Evolutionary conservation across 768 basidiomycete species (phyloP), one percentile per base, ranked within the genome.

Genomic region (Termitomyces eurrhizus): DNA sequence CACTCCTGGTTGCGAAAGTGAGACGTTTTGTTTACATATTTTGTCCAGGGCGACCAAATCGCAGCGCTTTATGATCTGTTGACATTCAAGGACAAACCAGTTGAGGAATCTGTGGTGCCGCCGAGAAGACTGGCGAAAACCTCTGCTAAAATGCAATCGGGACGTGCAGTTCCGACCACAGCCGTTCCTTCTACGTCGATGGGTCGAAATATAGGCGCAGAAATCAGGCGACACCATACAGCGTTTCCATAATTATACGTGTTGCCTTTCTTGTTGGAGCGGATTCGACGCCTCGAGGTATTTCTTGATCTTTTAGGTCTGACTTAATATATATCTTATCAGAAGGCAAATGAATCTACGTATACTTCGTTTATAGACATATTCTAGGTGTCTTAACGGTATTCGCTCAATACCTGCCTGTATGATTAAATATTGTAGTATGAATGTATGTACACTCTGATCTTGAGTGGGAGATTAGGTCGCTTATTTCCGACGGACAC

Each of bases 51-150:
- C 26, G 92, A 96, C 75, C 94, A 96, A 73, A 95, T 98, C 60
- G 89, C 93, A n/a, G 85, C 90, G 0, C 73, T 97, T 29, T 95
- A 95, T 73, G 92, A 92, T 66, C 78, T 94, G 36, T 76, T 97
- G 64, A 80, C 78, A 42, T 94, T 91, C 77, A 83, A 84, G 66
- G 89, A 93, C 66, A 89, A 84, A 64, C 80, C 84, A 11, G 48
- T 69, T 2, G 62, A 67, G 1, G 72, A 74, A 52, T 71, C 72
- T 24, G 62, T 64, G 46, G 57, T 68, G 4, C 69, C 69, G 2
- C 68, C 68, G 3, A 60, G 45, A 45, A 65, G 52, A 26, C 26
- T 45, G 36, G 42, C 29, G 26, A 39, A 33, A 37, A 36, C 35
- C 18, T 18, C 37, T 44, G 54, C 13, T 26, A 56, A 57, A 51